A percentile compares a stretch with the other conserved stretches of the same genome.
Conservation (phyloP, 139 green algal species). For the Astrephomene gubernaculifera region DNA sequence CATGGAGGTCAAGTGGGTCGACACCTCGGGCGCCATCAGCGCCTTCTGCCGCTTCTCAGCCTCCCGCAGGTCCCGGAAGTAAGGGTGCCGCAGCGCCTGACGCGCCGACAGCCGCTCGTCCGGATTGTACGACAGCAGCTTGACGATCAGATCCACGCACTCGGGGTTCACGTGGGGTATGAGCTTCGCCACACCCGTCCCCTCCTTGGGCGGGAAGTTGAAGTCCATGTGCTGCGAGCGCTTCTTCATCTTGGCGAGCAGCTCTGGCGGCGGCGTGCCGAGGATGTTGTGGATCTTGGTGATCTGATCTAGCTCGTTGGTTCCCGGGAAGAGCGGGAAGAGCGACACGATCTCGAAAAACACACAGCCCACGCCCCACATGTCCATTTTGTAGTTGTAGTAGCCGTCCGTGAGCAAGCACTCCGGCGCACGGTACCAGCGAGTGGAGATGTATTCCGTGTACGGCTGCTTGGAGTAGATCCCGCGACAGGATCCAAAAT, state of each 20-base stretch:
- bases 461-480: conserved; percentile 92
- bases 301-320: conserved; percentile 91
- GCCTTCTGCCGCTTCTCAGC: conserved; percentile 75
- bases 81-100: conserved; percentile 81
- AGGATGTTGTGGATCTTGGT: conserved; percentile 88
- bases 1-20: conserved; percentile 1
- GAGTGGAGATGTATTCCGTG: conserved; percentile 91
- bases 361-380: conserved; percentile 91
- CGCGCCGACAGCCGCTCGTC: conserved; percentile 70
- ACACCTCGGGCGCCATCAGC: conserved; percentile 54
- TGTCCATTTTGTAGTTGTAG: conserved; percentile 95
- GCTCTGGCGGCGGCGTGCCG: conserved; percentile 79
- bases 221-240: conserved; percentile 75
- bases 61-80: conserved; percentile 79
- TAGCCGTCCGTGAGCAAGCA: conserved; percentile 91
- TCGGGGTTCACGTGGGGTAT: conserved; percentile 77
- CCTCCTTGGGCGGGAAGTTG: conserved; percentile 76
- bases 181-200: conserved; percentile 76
- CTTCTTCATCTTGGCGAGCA: conserved; percentile 85
- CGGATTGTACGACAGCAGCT: conserved; percentile 88
- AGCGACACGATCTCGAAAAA: conserved; percentile 89
- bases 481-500: conserved; percentile 87
- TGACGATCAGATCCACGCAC: conserved; percentile 78
- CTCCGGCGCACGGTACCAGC: conserved; percentile 85
- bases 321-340: conserved; percentile 83